These are phyloP conservation scores for Cynara cardunculus DNA, from an alignment of 129 eudicot species.

Conservation along the genomic window DNA sequence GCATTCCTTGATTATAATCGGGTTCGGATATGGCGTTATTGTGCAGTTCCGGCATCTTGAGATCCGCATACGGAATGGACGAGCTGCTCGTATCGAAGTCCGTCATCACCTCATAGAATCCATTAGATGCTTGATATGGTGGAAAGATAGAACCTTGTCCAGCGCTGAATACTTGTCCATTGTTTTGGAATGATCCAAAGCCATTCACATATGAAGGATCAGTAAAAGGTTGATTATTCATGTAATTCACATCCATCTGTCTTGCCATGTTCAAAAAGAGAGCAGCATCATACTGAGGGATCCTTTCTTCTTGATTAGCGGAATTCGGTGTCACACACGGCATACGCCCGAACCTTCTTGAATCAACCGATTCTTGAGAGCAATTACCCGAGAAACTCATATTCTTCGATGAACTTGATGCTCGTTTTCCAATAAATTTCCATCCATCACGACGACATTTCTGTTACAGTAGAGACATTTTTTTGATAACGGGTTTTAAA, in stretches of 20 bases:
- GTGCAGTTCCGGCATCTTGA: not conserved
- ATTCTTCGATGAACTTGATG: not conserved
- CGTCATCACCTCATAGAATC: not conserved
- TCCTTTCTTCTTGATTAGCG: not conserved
- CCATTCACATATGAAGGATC: not conserved
- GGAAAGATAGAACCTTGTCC: not conserved
- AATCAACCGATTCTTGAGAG: not conserved
- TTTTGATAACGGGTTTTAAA: not conserved
- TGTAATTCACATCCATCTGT: not conserved
- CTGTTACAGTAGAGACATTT: not conserved
- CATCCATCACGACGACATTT: not conserved
- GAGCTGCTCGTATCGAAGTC: not conserved
- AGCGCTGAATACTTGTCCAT: not conserved
- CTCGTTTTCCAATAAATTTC: not conserved
- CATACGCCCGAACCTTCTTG: not conserved
- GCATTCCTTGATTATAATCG: not conserved
- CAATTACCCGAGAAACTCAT: not conserved
- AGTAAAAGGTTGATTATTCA: not conserved
- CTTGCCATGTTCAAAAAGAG: not conserved
- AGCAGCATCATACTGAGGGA: not conserved
- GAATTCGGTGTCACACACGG: not conserved
- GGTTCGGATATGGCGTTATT: not conserved
- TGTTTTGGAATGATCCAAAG: not conserved
- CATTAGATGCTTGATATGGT: not conserved
- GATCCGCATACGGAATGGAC: not conserved